Percentiles rank a stretch among this genome's conserved stretches.
These are phyloP conservation scores for Fusarium illudens DNA, from an alignment of 2,329 filamentous ascomycete genomes.

Conservation along the genomic window DNA sequence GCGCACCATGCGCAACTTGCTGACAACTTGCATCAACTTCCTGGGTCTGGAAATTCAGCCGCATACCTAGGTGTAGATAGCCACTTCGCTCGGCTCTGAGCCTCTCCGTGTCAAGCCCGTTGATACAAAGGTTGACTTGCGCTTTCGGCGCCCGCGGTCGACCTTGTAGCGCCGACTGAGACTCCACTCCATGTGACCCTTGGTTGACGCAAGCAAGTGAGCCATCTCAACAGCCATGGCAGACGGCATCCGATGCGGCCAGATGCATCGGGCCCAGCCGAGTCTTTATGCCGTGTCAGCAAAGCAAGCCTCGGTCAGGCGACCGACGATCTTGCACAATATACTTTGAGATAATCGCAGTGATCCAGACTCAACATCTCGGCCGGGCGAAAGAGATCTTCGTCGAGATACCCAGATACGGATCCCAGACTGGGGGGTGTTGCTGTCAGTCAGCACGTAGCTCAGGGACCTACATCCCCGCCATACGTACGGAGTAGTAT, in stretches of 20 bases:
- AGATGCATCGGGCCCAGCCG: background rate
- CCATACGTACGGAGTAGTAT: no score
- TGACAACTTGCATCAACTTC: background rate
- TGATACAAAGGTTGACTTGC: background rate
- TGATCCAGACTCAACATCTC: constrained; percentile 1
- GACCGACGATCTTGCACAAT: constrained; percentile 22
- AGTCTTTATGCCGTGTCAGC: constrained; percentile 8
- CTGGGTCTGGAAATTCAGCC: background rate
- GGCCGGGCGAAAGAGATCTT: constrained; percentile 2
- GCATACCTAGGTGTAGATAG: no score
- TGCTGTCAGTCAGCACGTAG: constrained; percentile 12
- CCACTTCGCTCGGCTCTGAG: background rate
- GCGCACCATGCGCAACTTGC: background rate
- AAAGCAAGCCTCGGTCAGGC: constrained; percentile 23
- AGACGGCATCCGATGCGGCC: background rate
- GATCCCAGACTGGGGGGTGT: constrained; percentile 6
- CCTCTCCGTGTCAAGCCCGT: background rate
- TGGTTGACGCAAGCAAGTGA: background rate
- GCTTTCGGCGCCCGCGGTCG: background rate
- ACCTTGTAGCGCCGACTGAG: background rate
- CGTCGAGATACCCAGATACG: constrained; percentile 1
- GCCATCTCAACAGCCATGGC: background rate
- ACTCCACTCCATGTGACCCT: background rate
- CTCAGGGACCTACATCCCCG: constrained; percentile 12
- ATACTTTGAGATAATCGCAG: background rate